Percentiles rank a stretch among this genome's conserved stretches.
phyloP scores from a whole-genome alignment of 2,329 filamentous ascomycete genomes.

The Thielaviopsis populi region DNA sequence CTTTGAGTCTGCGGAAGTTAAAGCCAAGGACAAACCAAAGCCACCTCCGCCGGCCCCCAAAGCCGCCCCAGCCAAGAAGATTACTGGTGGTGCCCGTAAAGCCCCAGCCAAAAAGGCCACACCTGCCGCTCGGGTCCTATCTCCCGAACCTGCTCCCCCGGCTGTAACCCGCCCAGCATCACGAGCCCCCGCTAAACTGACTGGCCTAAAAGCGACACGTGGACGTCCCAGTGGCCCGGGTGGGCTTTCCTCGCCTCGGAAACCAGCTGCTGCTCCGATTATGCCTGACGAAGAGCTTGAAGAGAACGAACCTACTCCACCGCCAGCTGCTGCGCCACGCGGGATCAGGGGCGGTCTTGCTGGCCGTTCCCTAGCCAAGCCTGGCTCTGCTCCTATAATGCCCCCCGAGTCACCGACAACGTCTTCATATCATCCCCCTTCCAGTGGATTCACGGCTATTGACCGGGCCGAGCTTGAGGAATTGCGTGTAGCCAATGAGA shows the following conservation, averaged over 20 bases:
- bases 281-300: constrained; percentile 43
- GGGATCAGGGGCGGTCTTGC: constrained; percentile 65
- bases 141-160: constrained; percentile 25
- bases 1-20: constrained; percentile 45
- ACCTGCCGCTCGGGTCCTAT: constrained; percentile 22
- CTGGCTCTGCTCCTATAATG: constrained; percentile 37
- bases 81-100: constrained; percentile 30
- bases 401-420: constrained; percentile 36
- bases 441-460: constrained; percentile 49
- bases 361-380: constrained; percentile 70
- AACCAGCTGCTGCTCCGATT: constrained; percentile 33
- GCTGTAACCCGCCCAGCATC: constrained; percentile 41
- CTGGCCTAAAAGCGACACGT: constrained; percentile 45
- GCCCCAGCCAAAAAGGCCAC: constrained; percentile 31
- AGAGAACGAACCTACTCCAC: constrained; percentile 33
- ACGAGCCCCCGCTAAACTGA: constrained; percentile 37
- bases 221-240: constrained; percentile 39
- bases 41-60: constrained; percentile 46
- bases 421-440: constrained; percentile 33
- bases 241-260: constrained; percentile 37
- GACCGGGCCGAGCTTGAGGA: constrained; percentile 90
- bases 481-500: constrained; percentile 68
- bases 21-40: constrained; percentile 59
- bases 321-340: constrained; percentile 47
- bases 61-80: constrained; percentile 33